Base-by-base conservation (phyloP, 148 eudicot genomes). In the Fagopyrum esculentum region DNA sequence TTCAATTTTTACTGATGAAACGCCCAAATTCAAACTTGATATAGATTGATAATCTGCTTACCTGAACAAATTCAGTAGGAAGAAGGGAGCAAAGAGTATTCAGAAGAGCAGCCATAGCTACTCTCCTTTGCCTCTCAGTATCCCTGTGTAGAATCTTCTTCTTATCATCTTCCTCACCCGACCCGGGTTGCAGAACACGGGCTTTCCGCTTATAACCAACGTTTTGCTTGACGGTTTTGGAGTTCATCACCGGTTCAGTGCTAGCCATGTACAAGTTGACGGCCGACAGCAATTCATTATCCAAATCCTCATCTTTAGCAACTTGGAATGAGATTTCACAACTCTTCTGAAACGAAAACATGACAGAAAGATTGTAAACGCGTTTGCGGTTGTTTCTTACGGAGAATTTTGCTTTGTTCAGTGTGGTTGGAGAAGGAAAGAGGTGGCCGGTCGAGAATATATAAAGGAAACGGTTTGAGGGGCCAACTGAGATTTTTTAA, bases 61-160 rank as follows among this genome's bases (percentile, higher is more conserved):
- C 47, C 71, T 66, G 15, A 6, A 40, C 71, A 66, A 66, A 40
- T 12, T 66, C 19, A 66, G 9, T 66, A 19, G 71, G 71, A 66
- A 66, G 71, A 43, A 66, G 71, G 9, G 71, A 66, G 71, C 16
- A 40, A 66, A 66, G 71, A 66, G 8, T 12, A 15, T 35, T 40
- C 3, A 40, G 47, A 66, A 66, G 71, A 46, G 9, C 5, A 66
- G 46, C 5, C 71, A 66, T 66, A 66, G 45, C 71, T 13, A 66
- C 47, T 66, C 71, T 66, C 2, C 71, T 66, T 66, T 66, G 71
- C 71, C 71, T 66, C 71, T 66, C 71, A 66, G 71, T 66, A 35
- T 66, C 19, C 9, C 45, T 66, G 40, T 66, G 71, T 0, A 43
- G 9, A 43, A 9, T 66, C 46, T 40, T 66, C n/a, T 63, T 63